Conservation (phyloP, 306 rosid genomes). For the Urtica urens region DNA sequence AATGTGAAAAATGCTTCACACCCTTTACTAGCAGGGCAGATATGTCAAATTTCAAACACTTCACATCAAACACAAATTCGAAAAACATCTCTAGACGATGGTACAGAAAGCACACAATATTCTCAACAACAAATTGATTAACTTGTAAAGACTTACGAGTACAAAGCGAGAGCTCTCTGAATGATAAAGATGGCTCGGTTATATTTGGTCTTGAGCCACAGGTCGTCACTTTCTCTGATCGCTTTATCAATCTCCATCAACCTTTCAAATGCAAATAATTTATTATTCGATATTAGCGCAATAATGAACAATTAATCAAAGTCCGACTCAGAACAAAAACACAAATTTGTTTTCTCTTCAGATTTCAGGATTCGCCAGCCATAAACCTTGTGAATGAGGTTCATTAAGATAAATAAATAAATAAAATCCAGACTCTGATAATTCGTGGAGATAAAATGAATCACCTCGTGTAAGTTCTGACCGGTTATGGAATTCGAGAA, state of each 20-base stretch:
- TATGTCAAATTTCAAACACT: slow-evolving; percentile 7
- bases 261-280: slow-evolving; percentile 16
- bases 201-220: slow-evolving; percentile 87
- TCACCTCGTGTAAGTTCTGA: slow-evolving; percentile 7
- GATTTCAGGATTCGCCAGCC: slow-evolving; percentile 8
- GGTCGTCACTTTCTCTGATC: slow-evolving; percentile 64
- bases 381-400: slow-evolving; percentile 18
- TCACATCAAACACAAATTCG: neutral
- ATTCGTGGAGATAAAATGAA: slow-evolving; percentile 12
- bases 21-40: neutral
- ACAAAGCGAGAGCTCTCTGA: slow-evolving; percentile 76
- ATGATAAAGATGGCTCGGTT: slow-evolving; percentile 72
- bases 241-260: slow-evolving; percentile 89
- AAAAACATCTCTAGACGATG: too few relatives aligned
- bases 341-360: slow-evolving; percentile 1
- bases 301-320: too few relatives aligned
- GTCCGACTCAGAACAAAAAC: too few relatives aligned
- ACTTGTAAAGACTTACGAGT: slow-evolving; percentile 50
- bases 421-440: neutral
- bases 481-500: slow-evolving; percentile 2
- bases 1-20: neutral
- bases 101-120: slow-evolving; percentile 2
- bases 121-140: neutral
- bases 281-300: too few relatives aligned
- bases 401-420: neutral